Conservation (phyloP, 805 yeast species). For the Clavispora phyllophila region DNA sequence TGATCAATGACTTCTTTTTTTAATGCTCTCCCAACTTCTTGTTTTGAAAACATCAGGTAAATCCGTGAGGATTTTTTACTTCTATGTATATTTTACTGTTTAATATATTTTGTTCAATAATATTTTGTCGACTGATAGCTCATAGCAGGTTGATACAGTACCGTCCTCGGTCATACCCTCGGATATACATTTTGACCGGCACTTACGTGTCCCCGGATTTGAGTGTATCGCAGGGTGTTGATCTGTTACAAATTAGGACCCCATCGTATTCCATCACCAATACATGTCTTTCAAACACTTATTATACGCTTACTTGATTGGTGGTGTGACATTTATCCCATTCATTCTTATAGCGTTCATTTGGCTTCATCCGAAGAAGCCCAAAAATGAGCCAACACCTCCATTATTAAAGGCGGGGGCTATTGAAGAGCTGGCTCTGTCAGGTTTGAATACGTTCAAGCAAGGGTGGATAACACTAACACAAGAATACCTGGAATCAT, state of each 20-base stretch:
- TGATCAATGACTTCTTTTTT: constrained; percentile 40
- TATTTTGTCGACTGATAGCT: too few relatives aligned
- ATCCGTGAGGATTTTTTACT: constrained; percentile 2
- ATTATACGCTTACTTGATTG: constrained; percentile 54
- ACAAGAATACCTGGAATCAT: constrained; percentile 52
- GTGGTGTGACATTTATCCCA: constrained; percentile 82
- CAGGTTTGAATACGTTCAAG: constrained; percentile 60
- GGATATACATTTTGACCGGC: neutral
- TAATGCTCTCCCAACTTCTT: constrained; percentile 6
- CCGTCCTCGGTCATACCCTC: neutral
- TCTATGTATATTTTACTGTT: constrained; percentile 2
- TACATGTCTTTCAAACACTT: constrained; percentile 16
- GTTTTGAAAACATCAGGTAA: constrained; percentile 6
- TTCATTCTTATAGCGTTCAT: constrained; percentile 37
- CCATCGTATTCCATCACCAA: neutral
- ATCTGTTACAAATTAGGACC: neutral
- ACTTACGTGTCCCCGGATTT: neutral
- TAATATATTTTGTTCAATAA: neutral
- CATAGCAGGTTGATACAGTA: too few relatives aligned
- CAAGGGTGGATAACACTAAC: constrained; percentile 86
- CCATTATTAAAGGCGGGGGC: constrained; percentile 50
- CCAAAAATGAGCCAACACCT: constrained; percentile 13
- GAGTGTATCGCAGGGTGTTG: neutral
- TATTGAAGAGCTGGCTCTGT: constrained; percentile 52
- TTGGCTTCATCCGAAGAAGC: constrained; percentile 34